Conservation (phyloP, 441 rosid species). For the Erodium texanum region DNA sequence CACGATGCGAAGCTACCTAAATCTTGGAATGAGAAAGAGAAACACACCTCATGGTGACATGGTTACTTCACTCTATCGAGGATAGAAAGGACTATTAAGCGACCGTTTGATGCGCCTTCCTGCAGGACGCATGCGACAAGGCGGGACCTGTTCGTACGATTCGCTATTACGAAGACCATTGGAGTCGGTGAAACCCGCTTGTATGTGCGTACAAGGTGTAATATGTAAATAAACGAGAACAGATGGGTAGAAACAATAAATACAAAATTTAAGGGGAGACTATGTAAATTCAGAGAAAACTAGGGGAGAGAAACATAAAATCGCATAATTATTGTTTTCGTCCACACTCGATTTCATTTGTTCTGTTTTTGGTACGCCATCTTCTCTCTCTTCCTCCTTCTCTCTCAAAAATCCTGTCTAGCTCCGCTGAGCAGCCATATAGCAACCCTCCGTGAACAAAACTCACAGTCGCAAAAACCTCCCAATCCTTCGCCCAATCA, state of each 20-base stretch:
- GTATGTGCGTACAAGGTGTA: no score
- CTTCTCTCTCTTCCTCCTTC: conserved; percentile 12
- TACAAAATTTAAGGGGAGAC: not conserved
- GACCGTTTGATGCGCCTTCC: no score
- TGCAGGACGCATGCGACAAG: no score
- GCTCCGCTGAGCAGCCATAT: conserved; percentile 2
- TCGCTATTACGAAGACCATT: no score
- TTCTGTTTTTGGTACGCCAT: not conserved
- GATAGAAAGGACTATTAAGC: no score
- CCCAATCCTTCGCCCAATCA: conserved; percentile 9
- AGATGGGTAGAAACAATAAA: not conserved
- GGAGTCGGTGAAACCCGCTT: no score
- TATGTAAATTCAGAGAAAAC: not conserved
- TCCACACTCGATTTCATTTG: conserved; percentile 1
- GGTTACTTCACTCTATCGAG: no score
- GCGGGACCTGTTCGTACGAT: no score
- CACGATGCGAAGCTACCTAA: no score
- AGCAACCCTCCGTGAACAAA: conserved; percentile 1
- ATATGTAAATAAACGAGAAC: not conserved
- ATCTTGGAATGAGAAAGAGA: no score
- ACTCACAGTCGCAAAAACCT: conserved; percentile 5
- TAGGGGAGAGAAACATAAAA: not conserved
- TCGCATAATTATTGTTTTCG: not conserved
- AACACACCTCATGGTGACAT: no score
- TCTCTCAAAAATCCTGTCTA: conserved; percentile 13